Evolutionary conservation across 2,329 filamentous ascomycete species (phyloP).

Genomic region (Pyrenophora teres): DNA sequence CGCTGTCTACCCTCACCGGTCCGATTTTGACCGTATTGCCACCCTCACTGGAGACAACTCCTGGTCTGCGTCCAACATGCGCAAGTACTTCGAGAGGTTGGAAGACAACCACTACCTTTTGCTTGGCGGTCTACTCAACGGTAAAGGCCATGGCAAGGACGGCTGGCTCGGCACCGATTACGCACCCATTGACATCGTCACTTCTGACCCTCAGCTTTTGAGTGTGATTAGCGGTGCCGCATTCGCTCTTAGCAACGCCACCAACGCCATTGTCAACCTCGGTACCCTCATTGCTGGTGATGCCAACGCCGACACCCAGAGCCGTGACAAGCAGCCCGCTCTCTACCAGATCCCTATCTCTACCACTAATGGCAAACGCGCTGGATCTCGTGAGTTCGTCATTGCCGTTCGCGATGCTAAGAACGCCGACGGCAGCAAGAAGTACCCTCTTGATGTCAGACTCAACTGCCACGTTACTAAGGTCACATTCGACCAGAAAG

Average conservation of each 20-base stretch:
- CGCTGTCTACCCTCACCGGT: conserved; percentile 61
- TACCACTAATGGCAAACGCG: conserved; percentile 56
- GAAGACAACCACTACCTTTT: conserved; percentile 61
- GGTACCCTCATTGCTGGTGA: conserved; percentile 53
- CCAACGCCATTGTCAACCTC: conserved; percentile 41
- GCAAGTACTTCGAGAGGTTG: conserved; percentile 61
- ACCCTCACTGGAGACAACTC: conserved; percentile 63
- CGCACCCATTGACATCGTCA: conserved; percentile 57
- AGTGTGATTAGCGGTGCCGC: conserved; percentile 58
- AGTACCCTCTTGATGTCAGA: conserved; percentile 62
- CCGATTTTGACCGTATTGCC: conserved; percentile 64
- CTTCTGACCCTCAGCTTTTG: conserved; percentile 59
- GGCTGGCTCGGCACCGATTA: conserved; percentile 62
- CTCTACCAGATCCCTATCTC: conserved; percentile 65
- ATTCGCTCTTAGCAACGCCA: conserved; percentile 55
- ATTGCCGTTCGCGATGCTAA: conserved; percentile 56
- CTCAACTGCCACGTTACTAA: conserved; percentile 69
- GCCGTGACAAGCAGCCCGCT: conserved; percentile 54
- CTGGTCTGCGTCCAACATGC: conserved; percentile 64
- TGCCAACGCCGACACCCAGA: conserved; percentile 54
- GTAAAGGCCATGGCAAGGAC: conserved; percentile 59
- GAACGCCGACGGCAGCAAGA: conserved; percentile 56
- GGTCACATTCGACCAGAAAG: conserved; percentile 67
- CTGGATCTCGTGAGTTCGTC: conserved; percentile 62
- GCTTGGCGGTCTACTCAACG: conserved; percentile 39